These are phyloP conservation scores for Tulasnella calospora DNA, from an alignment of 768 basidiomycete species.

Conservation along the genomic window DNA sequence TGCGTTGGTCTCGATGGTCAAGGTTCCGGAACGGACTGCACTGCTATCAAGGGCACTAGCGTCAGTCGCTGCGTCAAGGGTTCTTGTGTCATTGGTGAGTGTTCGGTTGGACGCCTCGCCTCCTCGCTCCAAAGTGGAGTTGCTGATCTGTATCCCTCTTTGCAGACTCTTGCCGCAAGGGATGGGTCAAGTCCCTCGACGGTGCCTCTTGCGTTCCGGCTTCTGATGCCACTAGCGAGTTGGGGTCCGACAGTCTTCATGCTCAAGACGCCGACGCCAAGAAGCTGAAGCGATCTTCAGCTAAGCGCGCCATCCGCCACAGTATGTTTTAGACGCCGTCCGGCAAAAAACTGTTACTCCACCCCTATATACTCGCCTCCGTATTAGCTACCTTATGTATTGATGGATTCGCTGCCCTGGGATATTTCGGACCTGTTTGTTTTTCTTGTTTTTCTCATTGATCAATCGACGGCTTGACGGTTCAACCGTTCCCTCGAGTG, in stretches of 20 bases:
- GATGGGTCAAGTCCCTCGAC: not conserved
- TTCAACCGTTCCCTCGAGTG: too few relatives aligned
- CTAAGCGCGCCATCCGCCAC: not conserved
- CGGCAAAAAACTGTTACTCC: not conserved
- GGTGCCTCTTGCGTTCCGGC: not conserved
- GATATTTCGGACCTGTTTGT: not conserved
- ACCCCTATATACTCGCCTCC: not conserved
- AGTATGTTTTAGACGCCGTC: not conserved
- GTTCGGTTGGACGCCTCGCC: not conserved
- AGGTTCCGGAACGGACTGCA: conserved; percentile 42
- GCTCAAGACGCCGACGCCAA: not conserved
- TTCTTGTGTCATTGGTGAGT: conserved; percentile 32
- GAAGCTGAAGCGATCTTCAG: not conserved
- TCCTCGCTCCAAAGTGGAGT: not conserved
- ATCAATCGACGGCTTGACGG: too few relatives aligned
- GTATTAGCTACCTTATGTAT: not conserved
- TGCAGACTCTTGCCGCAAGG: not conserved
- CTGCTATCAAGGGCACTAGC: conserved; percentile 42
- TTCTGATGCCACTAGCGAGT: not conserved
- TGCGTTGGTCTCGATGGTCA: conserved; percentile 6
- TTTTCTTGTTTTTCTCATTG: not conserved
- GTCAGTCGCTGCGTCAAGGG: conserved; percentile 39
- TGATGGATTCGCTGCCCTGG: not conserved
- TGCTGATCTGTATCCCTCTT: not conserved
- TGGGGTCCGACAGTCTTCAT: not conserved